These are phyloP conservation scores for Cercospora sojina DNA, from an alignment of 2,329 filamentous ascomycete species.

Conservation along the genomic window DNA sequence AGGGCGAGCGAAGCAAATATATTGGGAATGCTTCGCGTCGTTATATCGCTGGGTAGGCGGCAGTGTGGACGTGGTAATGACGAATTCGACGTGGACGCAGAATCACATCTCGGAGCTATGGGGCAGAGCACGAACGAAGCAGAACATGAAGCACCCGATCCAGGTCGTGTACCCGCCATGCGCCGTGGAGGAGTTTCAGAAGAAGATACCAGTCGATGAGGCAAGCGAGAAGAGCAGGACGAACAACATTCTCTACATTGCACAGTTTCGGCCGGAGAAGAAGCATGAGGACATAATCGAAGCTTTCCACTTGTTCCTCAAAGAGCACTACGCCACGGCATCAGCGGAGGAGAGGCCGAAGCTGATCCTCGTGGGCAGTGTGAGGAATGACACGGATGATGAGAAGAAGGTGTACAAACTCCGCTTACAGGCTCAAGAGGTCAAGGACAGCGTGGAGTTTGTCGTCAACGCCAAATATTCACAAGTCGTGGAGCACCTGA, in stretches of 20 bases:
- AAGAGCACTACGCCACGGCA: constrained; percentile 49
- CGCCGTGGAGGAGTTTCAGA: constrained; percentile 79
- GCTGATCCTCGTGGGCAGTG: constrained; percentile 84
- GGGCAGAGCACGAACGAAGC: constrained; percentile 55
- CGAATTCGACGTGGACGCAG: constrained; percentile 94
- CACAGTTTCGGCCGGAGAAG: constrained; percentile 96
- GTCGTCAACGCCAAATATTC: constrained; percentile 88
- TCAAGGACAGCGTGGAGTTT: constrained; percentile 83
- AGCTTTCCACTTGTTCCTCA: constrained; percentile 76
- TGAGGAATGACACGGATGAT: constrained; percentile 74
- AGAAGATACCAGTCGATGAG: constrained; percentile 68
- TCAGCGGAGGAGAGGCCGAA: constrained; percentile 49
- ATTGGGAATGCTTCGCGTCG: constrained; percentile 83
- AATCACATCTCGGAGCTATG: constrained; percentile 77
- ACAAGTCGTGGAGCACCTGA: constrained; percentile 76
- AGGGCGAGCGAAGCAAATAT: constrained; percentile 71
- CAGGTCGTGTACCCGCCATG: constrained; percentile 87
- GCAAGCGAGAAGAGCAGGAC: constrained; percentile 69
- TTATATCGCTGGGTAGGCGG: constrained; percentile 81
- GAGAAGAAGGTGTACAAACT: constrained; percentile 84
- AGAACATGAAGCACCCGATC: constrained; percentile 57
- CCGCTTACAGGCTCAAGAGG: constrained; percentile 76
- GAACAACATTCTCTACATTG: constrained; percentile 82
- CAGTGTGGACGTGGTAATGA: constrained; percentile 91
- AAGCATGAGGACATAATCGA: constrained; percentile 85